Conservation (phyloP, 768 basidiomycete genomes). For the Hygrophoropsis aurantiaca region DNA sequence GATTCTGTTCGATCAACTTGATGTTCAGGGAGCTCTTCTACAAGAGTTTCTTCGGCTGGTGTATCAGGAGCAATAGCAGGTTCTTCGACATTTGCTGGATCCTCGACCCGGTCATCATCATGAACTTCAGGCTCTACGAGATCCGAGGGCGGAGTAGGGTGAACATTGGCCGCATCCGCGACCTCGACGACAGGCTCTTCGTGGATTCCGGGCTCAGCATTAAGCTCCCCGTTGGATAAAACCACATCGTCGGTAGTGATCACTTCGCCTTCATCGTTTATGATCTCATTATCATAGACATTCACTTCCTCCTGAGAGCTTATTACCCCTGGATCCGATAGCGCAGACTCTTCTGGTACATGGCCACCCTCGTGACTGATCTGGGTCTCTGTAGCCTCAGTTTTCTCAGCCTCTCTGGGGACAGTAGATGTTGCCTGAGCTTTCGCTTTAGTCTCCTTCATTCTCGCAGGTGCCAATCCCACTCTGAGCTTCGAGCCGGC, state of each 20-base stretch:
- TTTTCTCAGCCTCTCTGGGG: conserved; percentile 16
- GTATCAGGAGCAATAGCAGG: too few relatives aligned
- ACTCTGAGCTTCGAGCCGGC: conserved; percentile 27
- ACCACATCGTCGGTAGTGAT: conserved; percentile 5
- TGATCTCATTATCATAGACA: conserved; percentile 13
- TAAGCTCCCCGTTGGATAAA: conserved; percentile 4
- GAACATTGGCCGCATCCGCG: background rate
- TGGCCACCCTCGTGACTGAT: conserved; percentile 29
- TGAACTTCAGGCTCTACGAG: conserved; percentile 3
- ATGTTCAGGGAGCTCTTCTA: background rate
- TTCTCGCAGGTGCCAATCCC: conserved; percentile 24
- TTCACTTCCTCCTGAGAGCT: conserved; percentile 20
- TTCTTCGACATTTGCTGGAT: conserved; percentile 2
- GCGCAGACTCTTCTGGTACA: conserved; percentile 10
- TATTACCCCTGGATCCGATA: conserved; percentile 12
- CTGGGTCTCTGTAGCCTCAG: conserved; percentile 18
- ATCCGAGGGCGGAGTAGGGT: too few relatives aligned
- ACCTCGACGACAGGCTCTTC: background rate
- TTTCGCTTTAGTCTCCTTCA: conserved; percentile 19
- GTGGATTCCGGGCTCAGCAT: conserved; percentile 7
- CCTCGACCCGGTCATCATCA: conserved; percentile 8
- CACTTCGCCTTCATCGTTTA: conserved; percentile 9
- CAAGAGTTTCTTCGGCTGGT: conserved; percentile 6
- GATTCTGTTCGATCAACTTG: conserved; percentile 13
- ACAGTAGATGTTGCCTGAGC: conserved; percentile 18